Base-by-base conservation (phyloP, 768 basidiomycete species). In the Xerocomellus chrysenteron region DNA sequence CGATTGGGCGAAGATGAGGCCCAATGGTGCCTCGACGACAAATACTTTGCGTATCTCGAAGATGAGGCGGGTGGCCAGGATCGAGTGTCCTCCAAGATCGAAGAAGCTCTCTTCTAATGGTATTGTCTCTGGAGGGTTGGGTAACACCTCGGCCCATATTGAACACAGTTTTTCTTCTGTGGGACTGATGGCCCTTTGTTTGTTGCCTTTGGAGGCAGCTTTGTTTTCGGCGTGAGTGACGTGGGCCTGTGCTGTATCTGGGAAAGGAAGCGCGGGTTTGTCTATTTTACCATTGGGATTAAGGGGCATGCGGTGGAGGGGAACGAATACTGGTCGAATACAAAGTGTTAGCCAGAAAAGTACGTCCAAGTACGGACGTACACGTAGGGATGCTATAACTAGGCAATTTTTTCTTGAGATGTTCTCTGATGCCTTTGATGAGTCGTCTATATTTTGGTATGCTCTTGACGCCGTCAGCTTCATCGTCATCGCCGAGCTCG, bases 221-320 rank as follows among this genome's bases (percentile, higher is more conserved):
- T 67, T 72, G 11, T 81, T 73, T 40, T 82, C 79, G 41, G 78
- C 73, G 21, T 75, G 63, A 8, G 79, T 75, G 1, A 72, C 68
- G 35, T 71, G 69, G 4, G 76, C 70, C 2, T 90, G 86, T 5
- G 87, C 90, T 0, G 97, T 98, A 72, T 99, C 97, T 8, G 97
- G 97, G 86, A 98, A 99, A 12, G 97, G 97, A 45, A 99, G 84
- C 0, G 92, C 91, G 0, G 97, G 96, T 69, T 98, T 99, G 78
- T 99, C 97, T 70, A 99, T 88, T 76, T 99, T 99, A 59, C 97
- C 97, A 70, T 98, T 99, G 8, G 97, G 97, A 66, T 98, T 99
- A 49, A 99, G 82, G 19, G 97, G 97, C 91, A 99, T 96, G 53
- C 94, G 88, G 49, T 82, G 82, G 28, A 99, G 82, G 0, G 97